Percentiles rank a stretch among this genome's conserved stretches.
Conservation (phyloP, 78 protist genomes). For the Guillardia theta region DNA sequence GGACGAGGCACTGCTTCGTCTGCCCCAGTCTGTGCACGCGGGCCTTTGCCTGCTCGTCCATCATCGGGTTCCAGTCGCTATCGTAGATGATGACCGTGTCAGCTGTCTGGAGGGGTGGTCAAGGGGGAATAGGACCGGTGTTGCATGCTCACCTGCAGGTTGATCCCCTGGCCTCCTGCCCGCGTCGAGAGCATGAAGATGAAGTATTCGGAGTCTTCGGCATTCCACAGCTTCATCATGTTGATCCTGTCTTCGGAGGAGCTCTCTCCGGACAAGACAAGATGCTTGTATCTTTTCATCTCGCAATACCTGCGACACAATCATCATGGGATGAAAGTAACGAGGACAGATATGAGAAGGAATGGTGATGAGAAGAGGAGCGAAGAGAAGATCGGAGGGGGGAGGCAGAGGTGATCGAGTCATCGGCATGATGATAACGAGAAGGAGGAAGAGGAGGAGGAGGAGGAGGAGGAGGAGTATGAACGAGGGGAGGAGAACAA, state of each 20-base stretch:
- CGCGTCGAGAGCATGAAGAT: slow-evolving; percentile 72
- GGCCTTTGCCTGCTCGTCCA: slow-evolving; percentile 74
- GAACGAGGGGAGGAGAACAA: too few species aligned
- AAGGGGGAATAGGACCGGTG: too few species aligned
- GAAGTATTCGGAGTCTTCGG: slow-evolving; percentile 14
- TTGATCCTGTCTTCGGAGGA: slow-evolving; percentile 74
- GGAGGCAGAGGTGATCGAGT: too few species aligned
- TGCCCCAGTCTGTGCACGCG: slow-evolving; percentile 97
- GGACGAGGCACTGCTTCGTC: slow-evolving; percentile 85
- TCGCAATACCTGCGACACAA: too few species aligned
- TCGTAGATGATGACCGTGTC: slow-evolving; percentile 69
- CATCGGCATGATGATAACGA: too few species aligned
- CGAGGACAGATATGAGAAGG: too few species aligned
- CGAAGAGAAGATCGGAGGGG: too few species aligned
- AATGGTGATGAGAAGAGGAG: too few species aligned
- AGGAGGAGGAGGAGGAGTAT: too few species aligned
- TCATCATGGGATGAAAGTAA: too few species aligned
- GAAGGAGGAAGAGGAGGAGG: too few species aligned
- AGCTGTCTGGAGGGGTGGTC: slow-evolving; percentile 38
- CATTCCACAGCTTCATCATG: slow-evolving; percentile 45
- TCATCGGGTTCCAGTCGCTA: slow-evolving; percentile 76
- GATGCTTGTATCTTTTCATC: not conserved
- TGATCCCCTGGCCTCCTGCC: slow-evolving; percentile 81
- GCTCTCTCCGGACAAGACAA: slow-evolving; percentile 59
- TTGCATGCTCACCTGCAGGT: slow-evolving; percentile 56